phyloP scores from a whole-genome alignment of 2,329 filamentous ascomycete species.

The Botryotinia calthae region DNA sequence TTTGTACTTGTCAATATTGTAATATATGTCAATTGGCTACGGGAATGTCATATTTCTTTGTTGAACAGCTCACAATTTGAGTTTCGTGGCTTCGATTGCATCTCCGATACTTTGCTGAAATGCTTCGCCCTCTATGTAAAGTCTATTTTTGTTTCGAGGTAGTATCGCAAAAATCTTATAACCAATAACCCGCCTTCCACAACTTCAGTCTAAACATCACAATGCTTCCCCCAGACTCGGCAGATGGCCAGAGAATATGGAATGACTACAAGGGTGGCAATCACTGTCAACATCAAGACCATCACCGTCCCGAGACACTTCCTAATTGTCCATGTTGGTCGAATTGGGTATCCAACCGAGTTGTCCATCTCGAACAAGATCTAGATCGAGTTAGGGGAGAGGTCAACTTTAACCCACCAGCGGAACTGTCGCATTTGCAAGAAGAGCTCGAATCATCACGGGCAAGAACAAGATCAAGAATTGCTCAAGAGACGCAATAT shows the following conservation, averaged over 20 bases:
- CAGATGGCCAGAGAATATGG: neutral
- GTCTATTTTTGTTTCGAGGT: neutral
- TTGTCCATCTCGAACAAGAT: neutral
- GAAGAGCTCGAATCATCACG: neutral
- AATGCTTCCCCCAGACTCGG: conserved; percentile 1
- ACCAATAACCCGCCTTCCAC: neutral
- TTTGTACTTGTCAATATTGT: neutral
- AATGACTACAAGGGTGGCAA: neutral
- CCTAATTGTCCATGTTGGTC: conserved; percentile 8
- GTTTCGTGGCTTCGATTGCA: neutral
- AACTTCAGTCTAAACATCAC: neutral
- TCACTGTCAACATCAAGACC: neutral
- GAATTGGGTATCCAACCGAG: neutral
- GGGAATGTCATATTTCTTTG: neutral
- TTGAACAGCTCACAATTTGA: neutral
- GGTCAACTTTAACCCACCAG: neutral
- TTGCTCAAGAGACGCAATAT: conserved; percentile 8
- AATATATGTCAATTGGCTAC: neutral
- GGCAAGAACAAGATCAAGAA: conserved; percentile 1
- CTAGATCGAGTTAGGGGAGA: neutral
- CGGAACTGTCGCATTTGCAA: neutral
- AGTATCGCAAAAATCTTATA: neutral
- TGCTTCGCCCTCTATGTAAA: neutral
- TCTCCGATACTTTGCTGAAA: neutral
- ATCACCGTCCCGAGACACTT: neutral